Base-by-base conservation (phyloP, 768 basidiomycete genomes). In the Crucibulum laeve region DNA sequence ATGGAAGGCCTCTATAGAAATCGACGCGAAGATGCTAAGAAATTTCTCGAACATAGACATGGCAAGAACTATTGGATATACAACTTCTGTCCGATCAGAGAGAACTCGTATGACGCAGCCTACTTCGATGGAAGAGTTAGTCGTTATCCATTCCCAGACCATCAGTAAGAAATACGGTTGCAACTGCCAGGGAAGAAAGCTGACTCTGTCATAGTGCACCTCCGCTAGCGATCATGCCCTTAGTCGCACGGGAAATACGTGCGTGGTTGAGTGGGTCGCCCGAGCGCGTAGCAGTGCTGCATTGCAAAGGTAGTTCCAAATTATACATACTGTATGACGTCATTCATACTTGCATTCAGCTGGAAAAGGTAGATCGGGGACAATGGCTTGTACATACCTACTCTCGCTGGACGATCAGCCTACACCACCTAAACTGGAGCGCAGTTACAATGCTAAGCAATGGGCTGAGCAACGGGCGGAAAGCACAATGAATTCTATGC, bases 121-220 rank as follows among this genome's bases (percentile, higher is more conserved):
- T 64, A 82, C 26, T 93, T 93, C 56, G 74, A 76, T 10, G 80
- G 82, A 5, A 70, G 87, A 32, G 85, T 91, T 14, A 89, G 85
- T 53, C 69, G 91, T 40, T 92, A 86, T 55, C 91, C 91, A 0
- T 92, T 90, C 57, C 91, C 91, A 17, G 91, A 94, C 57, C 91
- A 94, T 57, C 87, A 92, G 82, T 88, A 50, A 61, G 86, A 73
- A 36, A 11, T 40, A 4, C 5, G 21, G 32, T 19, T 18, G 43
- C 8, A 13, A n/a, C 38, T 11, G 1, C 10, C 14, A 17, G 19
- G n/a, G 22, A 5, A 28, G 1, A 24, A 2, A 32, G 6, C 18
- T 38, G 15, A 26, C 26, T 33, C 35, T 28, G 32, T 21, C 43
- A 4, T 49, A 87, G 84, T 59, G 82, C 85, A 3, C 90, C 91